Conservation (phyloP, 78 protist genomes). For the Dictyostelium firmibasis region DNA sequence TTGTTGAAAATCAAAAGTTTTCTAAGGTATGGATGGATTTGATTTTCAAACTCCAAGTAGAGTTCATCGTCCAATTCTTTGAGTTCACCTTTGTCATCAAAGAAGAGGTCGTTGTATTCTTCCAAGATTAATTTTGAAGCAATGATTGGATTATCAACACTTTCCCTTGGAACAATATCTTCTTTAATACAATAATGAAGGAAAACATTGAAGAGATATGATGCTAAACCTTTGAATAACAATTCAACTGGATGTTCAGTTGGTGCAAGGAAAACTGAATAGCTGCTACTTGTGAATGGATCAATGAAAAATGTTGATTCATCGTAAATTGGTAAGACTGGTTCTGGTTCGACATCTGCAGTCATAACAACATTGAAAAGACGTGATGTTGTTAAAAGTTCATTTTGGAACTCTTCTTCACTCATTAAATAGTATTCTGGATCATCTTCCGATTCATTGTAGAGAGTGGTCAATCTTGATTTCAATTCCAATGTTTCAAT, state of each 20-base stretch:
- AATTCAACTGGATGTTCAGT: neutral
- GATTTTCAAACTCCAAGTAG: conserved; percentile 3
- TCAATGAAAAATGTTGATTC: conserved; percentile 16
- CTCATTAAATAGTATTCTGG: conserved; percentile 31
- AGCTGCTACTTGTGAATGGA: conserved; percentile 35
- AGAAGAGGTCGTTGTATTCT: neutral
- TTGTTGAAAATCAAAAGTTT: conserved; percentile 30
- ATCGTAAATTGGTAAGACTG: neutral
- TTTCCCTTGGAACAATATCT: neutral
- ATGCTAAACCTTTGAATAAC: neutral
- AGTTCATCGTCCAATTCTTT: neutral
- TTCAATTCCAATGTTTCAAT: conserved; percentile 48
- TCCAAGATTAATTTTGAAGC: neutral
- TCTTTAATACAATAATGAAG: neutral
- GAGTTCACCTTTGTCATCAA: neutral
- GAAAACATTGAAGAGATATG: conserved; percentile 8
- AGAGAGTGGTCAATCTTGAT: conserved; percentile 35
- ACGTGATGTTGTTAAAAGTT: conserved; percentile 11
- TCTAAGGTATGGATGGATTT: conserved; percentile 41
- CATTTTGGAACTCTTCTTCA: conserved; percentile 49
- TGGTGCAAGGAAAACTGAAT: neutral
- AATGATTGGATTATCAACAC: neutral
- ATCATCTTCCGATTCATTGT: neutral
- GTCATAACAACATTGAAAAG: conserved; percentile 47
- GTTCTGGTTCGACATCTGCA: conserved; percentile 37